Evolutionary conservation across 306 rosid genomes (phyloP).

Genomic region (Prunus mume): DNA sequence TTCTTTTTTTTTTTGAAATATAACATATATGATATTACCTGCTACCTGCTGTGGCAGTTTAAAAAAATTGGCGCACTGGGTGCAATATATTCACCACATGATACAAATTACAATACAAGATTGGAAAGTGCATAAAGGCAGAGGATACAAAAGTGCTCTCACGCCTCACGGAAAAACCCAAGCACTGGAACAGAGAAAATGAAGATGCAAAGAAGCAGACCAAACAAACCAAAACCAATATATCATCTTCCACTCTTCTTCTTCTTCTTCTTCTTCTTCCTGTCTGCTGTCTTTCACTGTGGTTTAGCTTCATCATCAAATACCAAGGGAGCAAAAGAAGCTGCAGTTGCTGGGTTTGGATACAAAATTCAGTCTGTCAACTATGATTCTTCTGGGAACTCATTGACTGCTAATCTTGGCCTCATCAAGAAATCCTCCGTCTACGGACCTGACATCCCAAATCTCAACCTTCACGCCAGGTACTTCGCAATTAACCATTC

Average conservation of each 20-base stretch:
- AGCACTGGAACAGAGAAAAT: too few species aligned
- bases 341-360: constrained; percentile 48
- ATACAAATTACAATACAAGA: too few species aligned
- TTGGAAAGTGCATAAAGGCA: too few species aligned
- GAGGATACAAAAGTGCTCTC: too few species aligned
- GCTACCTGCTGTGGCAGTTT: too few species aligned
- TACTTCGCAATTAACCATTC: background rate
- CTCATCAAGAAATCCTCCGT: constrained; percentile 51
- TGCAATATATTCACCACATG: too few species aligned
- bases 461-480: constrained; percentile 61
- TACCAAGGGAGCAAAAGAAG: background rate
- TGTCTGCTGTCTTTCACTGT: background rate
- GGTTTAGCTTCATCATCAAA: background rate
- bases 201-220: background rate
- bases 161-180: too few species aligned
- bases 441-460: constrained; percentile 64
- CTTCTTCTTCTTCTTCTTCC: background rate
- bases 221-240: too few species aligned
- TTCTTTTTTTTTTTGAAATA: too few species aligned
- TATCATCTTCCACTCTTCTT: too few species aligned
- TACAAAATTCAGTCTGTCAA: constrained; percentile 39
- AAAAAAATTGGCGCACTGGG: too few species aligned
- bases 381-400: constrained; percentile 13
- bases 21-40: too few species aligned
- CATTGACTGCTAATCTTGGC: constrained; percentile 55